A percentile compares a stretch with the other conserved stretches of the same genome.
Evolutionary conservation across 1,139 yeast genomes (phyloP).

Genomic region (Suhomyces bokatorum): DNA sequence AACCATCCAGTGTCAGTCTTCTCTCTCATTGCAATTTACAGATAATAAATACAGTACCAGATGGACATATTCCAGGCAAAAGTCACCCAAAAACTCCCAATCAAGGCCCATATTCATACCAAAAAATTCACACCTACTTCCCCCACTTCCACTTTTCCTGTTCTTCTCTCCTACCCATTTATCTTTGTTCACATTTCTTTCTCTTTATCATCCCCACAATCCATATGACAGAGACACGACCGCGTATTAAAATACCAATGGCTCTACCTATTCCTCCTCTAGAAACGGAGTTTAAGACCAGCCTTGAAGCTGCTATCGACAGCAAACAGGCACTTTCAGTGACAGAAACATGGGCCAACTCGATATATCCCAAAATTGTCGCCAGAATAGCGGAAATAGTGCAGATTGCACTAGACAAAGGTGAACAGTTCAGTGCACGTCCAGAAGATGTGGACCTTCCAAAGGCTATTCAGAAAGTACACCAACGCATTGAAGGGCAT

Average conservation of each 20-base stretch:
- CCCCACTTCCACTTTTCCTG: too few relatives aligned
- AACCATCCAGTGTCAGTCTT: too few relatives aligned
- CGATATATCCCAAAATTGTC: constrained; percentile 15
- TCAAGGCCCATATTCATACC: too few relatives aligned
- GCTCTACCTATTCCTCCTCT: constrained; percentile 14
- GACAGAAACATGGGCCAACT: constrained; percentile 1
- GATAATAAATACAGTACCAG: too few relatives aligned
- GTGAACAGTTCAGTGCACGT: constrained; percentile 15
- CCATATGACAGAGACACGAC: not conserved
- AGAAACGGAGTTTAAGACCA: constrained; percentile 9
- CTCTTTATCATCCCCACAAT: too few relatives aligned
- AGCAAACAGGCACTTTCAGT: not conserved
- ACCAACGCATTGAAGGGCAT: constrained; percentile 19
- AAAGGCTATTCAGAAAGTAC: constrained; percentile 14
- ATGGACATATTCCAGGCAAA: too few relatives aligned
- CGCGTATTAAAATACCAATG: constrained; percentile 6
- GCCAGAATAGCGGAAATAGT: constrained; percentile 10
- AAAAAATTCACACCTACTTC: too few relatives aligned
- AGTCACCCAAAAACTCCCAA: too few relatives aligned
- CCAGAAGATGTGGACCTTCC: constrained; percentile 20
- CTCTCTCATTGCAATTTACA: too few relatives aligned
- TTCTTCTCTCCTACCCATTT: not conserved
- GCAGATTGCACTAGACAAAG: constrained; percentile 11
- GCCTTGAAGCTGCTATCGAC: constrained; percentile 11
- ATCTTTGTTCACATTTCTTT: too few relatives aligned